phyloP scores from a whole-genome alignment of 2,329 filamentous ascomycete genomes.

The Fusarium subtropicale region DNA sequence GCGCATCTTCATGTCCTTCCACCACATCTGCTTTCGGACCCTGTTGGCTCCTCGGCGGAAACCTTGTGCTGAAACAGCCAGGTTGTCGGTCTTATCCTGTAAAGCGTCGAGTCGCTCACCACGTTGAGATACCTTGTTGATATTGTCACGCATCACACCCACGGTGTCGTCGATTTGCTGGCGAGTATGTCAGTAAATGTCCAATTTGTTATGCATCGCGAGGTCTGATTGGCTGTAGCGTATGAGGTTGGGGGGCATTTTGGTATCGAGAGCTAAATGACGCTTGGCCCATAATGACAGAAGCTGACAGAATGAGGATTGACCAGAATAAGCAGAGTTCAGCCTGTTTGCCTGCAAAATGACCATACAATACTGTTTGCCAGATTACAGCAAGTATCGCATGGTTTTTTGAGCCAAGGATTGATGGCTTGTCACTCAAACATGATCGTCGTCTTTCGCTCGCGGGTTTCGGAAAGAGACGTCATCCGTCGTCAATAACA shows the following conservation, averaged over 20 bases:
- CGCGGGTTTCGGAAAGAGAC: conserved; percentile 9
- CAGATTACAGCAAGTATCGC: neutral
- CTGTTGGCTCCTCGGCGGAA: conserved; percentile 97
- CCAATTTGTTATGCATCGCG: neutral
- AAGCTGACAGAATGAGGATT: neutral
- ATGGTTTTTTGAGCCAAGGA: neutral
- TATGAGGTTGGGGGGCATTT: neutral
- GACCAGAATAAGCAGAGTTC: neutral
- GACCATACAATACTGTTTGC: neutral
- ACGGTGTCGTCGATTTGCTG: conserved; percentile 99
- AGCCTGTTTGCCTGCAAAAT: neutral
- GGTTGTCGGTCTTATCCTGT: conserved; percentile 94
- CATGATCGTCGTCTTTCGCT: conserved; percentile 3
- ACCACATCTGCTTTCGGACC: conserved; percentile 99
- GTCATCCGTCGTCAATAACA: conserved; percentile 23
- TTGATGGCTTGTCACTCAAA: neutral
- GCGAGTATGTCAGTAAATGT: conserved; percentile 31
- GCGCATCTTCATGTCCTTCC: conserved; percentile 99
- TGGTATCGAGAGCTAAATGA: neutral
- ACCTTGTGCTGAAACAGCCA: conserved; percentile 91
- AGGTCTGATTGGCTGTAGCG: neutral
- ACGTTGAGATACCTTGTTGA: conserved; percentile 95
- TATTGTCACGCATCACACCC: conserved; percentile 95
- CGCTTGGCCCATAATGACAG: neutral
- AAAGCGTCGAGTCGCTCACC: conserved; percentile 88